These are phyloP conservation scores for Schizopora paradoxa DNA, from an alignment of 1,284 basidiomycete genomes.

Conservation along the genomic window DNA sequence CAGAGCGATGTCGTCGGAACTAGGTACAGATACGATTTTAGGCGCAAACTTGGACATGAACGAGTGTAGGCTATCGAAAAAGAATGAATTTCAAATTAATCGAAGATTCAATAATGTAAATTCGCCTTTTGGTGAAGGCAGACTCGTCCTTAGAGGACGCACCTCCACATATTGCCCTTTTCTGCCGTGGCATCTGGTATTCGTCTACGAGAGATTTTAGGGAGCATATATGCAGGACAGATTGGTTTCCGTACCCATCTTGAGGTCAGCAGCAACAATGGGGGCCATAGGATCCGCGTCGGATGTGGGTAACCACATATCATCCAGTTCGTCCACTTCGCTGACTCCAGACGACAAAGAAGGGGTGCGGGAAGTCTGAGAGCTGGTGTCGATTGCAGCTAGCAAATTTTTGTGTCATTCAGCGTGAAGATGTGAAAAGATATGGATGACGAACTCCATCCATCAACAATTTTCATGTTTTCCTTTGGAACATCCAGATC, in stretches of 20 bases:
- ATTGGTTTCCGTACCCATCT: slow-evolving; percentile 35
- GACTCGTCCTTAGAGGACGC: neutral
- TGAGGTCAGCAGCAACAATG: slow-evolving; percentile 31
- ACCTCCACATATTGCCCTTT: neutral
- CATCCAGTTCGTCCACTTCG: slow-evolving; percentile 36
- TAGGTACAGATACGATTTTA: slow-evolving; percentile 29
- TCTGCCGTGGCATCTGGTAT: no score
- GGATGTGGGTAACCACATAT: slow-evolving; percentile 38
- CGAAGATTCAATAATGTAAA: neutral
- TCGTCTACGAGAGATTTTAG: slow-evolving; percentile 8
- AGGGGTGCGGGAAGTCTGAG: slow-evolving; percentile 30
- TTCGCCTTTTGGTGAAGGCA: neutral
- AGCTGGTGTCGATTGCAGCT: slow-evolving; percentile 20
- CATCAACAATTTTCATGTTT: slow-evolving; percentile 51
- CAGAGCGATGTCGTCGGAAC: slow-evolving; percentile 18
- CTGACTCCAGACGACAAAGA: slow-evolving; percentile 31
- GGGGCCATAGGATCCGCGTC: slow-evolving; percentile 31
- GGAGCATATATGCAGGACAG: neutral
- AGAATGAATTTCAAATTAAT: slow-evolving; percentile 12
- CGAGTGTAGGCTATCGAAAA: slow-evolving; percentile 22
- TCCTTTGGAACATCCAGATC: slow-evolving; percentile 38
- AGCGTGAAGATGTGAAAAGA: slow-evolving; percentile 3
- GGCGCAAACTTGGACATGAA: slow-evolving; percentile 31
- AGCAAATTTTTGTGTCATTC: neutral
- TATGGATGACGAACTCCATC: slow-evolving; percentile 43